Conservation (phyloP, 2,329 filamentous ascomycete genomes). For the Pseudocercospora fuligena region DNA sequence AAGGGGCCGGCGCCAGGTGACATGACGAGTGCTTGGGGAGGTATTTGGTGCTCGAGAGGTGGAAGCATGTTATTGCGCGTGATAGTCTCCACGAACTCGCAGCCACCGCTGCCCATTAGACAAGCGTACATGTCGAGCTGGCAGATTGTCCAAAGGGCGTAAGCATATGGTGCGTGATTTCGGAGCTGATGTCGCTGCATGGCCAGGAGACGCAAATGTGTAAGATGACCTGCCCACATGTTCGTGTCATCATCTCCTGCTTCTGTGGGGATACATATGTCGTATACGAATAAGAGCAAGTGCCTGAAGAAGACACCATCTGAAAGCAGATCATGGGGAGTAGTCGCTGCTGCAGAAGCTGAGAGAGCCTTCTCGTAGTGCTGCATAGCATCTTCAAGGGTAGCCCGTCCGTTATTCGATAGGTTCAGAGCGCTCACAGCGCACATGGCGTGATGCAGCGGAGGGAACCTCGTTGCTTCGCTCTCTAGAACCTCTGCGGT, state of each 20-base stretch:
- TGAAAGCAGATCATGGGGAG: constrained; percentile 57
- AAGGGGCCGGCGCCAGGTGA: constrained; percentile 29
- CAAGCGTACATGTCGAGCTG: constrained; percentile 62
- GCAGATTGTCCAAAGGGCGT: constrained; percentile 58
- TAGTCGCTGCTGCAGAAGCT: constrained; percentile 50
- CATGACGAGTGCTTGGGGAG: constrained; percentile 4
- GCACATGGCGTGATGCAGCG: constrained; percentile 63
- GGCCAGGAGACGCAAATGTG: constrained; percentile 56
- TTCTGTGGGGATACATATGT: constrained; percentile 48
- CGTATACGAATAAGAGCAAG: constrained; percentile 62
- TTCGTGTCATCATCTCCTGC: constrained; percentile 45
- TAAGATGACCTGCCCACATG: constrained; percentile 61
- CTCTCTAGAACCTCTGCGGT: constrained; percentile 35
- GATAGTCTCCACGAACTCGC: constrained; percentile 56
- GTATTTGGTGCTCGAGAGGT: constrained; percentile 38
- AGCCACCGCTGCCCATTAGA: constrained; percentile 57
- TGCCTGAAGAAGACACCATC: constrained; percentile 63
- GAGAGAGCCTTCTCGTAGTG: constrained; percentile 60
- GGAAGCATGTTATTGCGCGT: constrained; percentile 56
- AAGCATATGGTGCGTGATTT: constrained; percentile 51
- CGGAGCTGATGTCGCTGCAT: constrained; percentile 49
- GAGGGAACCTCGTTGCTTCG: constrained; percentile 56
- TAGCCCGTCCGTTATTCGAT: constrained; percentile 50
- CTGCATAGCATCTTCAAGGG: constrained; percentile 55
- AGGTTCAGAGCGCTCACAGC: constrained; percentile 61